A percentile compares a stretch with the other conserved stretches of the same genome.
Evolutionary conservation across 345 rosid species (phyloP).

Genomic region (Bretschneidera sinensis): DNA sequence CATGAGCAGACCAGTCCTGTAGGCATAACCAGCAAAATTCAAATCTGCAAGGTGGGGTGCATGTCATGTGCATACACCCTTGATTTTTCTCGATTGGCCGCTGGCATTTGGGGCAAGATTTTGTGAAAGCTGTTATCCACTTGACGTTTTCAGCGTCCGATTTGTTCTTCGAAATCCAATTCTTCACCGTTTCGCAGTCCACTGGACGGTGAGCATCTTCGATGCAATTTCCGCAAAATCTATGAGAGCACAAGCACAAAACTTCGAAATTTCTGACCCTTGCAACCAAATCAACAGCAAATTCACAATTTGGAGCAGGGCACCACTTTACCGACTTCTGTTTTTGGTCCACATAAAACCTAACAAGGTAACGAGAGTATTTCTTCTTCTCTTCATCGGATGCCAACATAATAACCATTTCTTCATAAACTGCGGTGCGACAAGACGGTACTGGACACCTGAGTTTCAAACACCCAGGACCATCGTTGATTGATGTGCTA

Average conservation of each 20-base stretch:
- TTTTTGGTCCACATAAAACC: constrained; percentile 30
- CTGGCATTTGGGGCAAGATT: constrained; percentile 40
- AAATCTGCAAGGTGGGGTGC: constrained; percentile 13
- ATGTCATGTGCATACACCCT: constrained; percentile 31
- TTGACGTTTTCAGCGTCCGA: constrained; percentile 29
- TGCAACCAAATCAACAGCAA: no score
- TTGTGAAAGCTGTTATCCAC: constrained; percentile 20
- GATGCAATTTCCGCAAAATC: no score
- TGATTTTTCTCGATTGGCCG: constrained; percentile 30
- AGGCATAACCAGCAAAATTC: constrained; percentile 40
- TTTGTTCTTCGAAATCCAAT: constrained; percentile 29
- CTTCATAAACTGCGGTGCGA: constrained; percentile 14
- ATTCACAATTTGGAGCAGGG: constrained; percentile 27
- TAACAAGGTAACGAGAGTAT: constrained; percentile 19
- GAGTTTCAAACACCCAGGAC: constrained; percentile 25
- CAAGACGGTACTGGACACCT: constrained; percentile 31
- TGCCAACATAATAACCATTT: constrained; percentile 15
- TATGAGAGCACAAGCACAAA: constrained; percentile 19
- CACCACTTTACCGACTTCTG: constrained; percentile 39
- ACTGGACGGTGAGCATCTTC: no score
- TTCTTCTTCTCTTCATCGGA: constrained; percentile 14
- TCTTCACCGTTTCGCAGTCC: constrained; percentile 31
- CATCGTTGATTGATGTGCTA: constrained; percentile 22
- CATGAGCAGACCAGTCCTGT: neutral
- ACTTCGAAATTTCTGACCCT: constrained; percentile 19